These are phyloP conservation scores for Pythium volutum DNA, from an alignment of 352 stramenopile species.

Conservation along the genomic window DNA sequence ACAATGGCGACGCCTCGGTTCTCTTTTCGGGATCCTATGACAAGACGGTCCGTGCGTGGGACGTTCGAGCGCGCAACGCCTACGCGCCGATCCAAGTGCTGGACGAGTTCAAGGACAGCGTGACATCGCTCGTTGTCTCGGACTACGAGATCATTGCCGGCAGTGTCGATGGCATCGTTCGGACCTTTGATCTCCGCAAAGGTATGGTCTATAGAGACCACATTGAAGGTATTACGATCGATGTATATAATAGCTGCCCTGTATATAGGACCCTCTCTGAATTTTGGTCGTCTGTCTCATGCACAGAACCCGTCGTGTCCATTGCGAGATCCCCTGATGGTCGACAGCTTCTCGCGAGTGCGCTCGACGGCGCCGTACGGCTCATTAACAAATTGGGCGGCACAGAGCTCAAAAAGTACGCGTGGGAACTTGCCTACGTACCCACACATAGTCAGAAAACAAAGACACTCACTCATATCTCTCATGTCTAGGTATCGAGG, in stretches of 20 bases:
- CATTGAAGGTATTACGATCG: conserved; percentile 69
- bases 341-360: conserved; percentile 75
- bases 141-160: conserved; percentile 80
- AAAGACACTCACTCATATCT: conserved; percentile 7
- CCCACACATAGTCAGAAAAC: background rate
- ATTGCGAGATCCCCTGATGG: conserved; percentile 69
- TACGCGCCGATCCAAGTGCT: conserved; percentile 82
- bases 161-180: conserved; percentile 82
- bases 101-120: conserved; percentile 87
- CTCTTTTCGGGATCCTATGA: conserved; percentile 87
- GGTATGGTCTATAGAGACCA: conserved; percentile 68
- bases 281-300: background rate
- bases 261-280: too few species aligned
- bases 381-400: conserved; percentile 72
- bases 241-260: too few species aligned
- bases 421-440: too few species aligned
- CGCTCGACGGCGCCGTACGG: conserved; percentile 66
- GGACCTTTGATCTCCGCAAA: conserved; percentile 81
- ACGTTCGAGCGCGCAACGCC: conserved; percentile 70
- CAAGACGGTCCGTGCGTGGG: conserved; percentile 80
- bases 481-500: conserved; percentile 46
- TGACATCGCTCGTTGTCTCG: conserved; percentile 77
- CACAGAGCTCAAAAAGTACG: conserved; percentile 67
- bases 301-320: conserved; percentile 71
- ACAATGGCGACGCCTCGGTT: conserved; percentile 78